Evolutionary conservation across 1,284 basidiomycete genomes (phyloP).

Genomic region (Tilletiopsis washingtonensis): DNA sequence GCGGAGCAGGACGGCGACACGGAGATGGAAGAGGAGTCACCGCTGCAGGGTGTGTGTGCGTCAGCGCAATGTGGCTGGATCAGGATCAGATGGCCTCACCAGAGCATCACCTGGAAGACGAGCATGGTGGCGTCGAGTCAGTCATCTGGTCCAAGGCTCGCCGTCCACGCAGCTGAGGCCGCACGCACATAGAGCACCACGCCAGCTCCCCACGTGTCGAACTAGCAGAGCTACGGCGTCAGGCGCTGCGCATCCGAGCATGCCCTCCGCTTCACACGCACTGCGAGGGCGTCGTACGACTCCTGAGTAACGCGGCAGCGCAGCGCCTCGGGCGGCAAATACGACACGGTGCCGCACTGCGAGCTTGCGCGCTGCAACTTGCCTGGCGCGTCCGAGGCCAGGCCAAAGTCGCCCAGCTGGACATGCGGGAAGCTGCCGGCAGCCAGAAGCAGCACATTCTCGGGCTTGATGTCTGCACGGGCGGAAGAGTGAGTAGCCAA

Average conservation of each 20-base stretch:
- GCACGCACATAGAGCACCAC: background rate
- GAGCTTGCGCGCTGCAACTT: background rate
- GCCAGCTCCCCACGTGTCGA: background rate
- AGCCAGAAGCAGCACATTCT: background rate
- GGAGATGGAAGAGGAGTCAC: too few species aligned
- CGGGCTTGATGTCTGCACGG: background rate
- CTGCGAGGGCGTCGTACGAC: background rate
- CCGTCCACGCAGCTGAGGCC: background rate
- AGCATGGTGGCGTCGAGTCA: background rate
- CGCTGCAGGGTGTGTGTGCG: too few species aligned
- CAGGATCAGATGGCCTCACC: too few species aligned
- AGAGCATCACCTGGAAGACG: background rate
- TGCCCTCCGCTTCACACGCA: background rate
- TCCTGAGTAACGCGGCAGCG: background rate
- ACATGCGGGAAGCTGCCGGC: background rate
- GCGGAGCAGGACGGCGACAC: too few species aligned
- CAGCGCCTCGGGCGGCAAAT: background rate
- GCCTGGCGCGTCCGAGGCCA: background rate
- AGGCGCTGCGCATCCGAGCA: background rate
- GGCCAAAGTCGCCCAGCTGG: conserved; percentile 3
- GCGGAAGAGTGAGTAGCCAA: too few species aligned
- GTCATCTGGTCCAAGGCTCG: background rate
- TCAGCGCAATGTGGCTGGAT: too few species aligned
- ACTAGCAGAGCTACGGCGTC: background rate
- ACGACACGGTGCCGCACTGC: background rate